Evolutionary conservation across 495 filamentous ascomycete species (phyloP).

Genomic region (Penicillium angulare): DNA sequence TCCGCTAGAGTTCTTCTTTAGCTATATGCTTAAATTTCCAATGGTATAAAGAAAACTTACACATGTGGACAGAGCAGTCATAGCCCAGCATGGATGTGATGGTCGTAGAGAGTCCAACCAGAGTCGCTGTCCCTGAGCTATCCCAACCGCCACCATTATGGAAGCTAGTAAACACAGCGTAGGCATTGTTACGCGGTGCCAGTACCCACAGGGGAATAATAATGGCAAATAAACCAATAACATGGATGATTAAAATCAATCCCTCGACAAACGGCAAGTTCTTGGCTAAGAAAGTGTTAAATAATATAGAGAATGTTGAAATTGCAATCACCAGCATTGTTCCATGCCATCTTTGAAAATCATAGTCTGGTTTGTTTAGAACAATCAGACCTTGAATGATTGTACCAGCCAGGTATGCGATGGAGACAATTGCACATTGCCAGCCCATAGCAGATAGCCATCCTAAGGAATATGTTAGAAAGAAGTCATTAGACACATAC

Average conservation of each 20-base stretch:
- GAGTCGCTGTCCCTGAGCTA: constrained; percentile 46
- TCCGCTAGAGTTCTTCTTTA: constrained; percentile 46
- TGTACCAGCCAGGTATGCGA: constrained; percentile 55
- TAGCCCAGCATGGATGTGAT: constrained; percentile 59
- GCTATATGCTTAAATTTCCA: neutral
- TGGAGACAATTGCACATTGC: constrained; percentile 60
- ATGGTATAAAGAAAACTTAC: constrained; percentile 4
- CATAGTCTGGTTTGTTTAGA: constrained; percentile 36
- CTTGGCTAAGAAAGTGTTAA: constrained; percentile 57
- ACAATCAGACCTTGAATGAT: constrained; percentile 53
- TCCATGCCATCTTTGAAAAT: constrained; percentile 55
- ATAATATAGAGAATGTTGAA: constrained; percentile 36
- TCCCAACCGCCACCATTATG: constrained; percentile 56
- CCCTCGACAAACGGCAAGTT: constrained; percentile 60
- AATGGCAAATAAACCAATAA: constrained; percentile 51
- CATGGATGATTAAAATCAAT: constrained; percentile 58
- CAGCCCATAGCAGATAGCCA: constrained; percentile 40
- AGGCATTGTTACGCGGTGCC: constrained; percentile 47
- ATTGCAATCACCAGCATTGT: constrained; percentile 53
- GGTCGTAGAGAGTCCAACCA: constrained; percentile 53
- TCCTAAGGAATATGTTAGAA: constrained; percentile 52
- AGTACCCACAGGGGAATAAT: constrained; percentile 45
- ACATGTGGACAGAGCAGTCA: constrained; percentile 49
- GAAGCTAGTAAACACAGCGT: constrained; percentile 57
- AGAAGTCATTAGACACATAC: too few species aligned